phyloP scores from a whole-genome alignment of 371 early-diverging fungal species.

The Coemansia sp. region DNA sequence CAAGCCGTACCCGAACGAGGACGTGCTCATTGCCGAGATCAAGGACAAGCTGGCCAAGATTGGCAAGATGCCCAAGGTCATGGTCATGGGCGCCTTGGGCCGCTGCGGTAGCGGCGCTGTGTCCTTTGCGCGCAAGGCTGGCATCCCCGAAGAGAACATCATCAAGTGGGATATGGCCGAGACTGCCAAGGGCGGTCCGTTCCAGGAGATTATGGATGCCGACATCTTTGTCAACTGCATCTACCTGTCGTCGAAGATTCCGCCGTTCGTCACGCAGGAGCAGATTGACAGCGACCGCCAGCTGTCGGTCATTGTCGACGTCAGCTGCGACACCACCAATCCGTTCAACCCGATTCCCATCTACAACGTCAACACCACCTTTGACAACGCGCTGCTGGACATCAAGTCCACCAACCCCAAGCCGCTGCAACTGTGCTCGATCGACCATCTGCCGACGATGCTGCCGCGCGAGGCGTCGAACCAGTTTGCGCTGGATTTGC shows the following conservation, averaged over 20 bases:
- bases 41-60: conserved; percentile 65
- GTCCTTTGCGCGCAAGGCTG: conserved; percentile 80
- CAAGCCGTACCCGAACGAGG: conserved; percentile 84
- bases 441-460: conserved; percentile 95
- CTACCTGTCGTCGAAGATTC: conserved; percentile 87
- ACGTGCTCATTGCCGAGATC: conserved; percentile 71
- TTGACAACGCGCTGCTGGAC: conserved; percentile 83
- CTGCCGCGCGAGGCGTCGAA: conserved; percentile 92
- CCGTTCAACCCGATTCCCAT: conserved; percentile 97
- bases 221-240: conserved; percentile 98
- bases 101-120: conserved; percentile 93
- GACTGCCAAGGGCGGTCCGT: conserved; percentile 92
- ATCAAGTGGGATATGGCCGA: conserved; percentile 95
- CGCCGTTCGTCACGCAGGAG: conserved; percentile 88
- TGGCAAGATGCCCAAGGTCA: conserved; percentile 74
- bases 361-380: conserved; percentile 87
- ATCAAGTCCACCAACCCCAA: conserved; percentile 56
- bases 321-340: conserved; percentile 95
- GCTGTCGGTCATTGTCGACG: conserved; percentile 87
- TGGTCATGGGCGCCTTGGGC: conserved; percentile 98
- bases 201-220: conserved; percentile 80
- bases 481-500: conserved; percentile 79
- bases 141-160: conserved; percentile 86
- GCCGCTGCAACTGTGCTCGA: conserved; percentile 87
- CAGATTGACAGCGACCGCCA: conserved; percentile 70